A percentile compares a stretch with the other conserved stretches of the same genome.
Evolutionary conservation across 2,329 filamentous ascomycete genomes (phyloP).

Genomic region (Colletotrichum sojae): DNA sequence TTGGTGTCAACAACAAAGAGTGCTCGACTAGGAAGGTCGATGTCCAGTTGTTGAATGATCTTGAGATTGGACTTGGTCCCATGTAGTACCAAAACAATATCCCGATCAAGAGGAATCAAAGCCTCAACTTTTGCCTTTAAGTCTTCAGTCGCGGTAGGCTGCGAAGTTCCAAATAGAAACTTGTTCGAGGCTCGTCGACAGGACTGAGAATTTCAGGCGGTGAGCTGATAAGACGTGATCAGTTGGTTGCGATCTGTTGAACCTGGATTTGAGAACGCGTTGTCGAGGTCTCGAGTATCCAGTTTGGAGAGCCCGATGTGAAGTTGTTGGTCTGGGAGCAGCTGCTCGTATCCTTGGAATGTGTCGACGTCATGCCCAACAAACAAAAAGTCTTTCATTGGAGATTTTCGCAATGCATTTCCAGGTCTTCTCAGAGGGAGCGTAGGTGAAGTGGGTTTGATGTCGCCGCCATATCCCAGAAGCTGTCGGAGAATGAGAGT

Average conservation of each 20-base stretch:
- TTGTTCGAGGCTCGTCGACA: slow-evolving; percentile 38
- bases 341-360: slow-evolving; percentile 28
- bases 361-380: slow-evolving; percentile 38
- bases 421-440: slow-evolving; percentile 3
- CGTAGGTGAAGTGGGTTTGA: not conserved
- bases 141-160: slow-evolving; percentile 31
- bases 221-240: slow-evolving; percentile 35
- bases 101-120: slow-evolving; percentile 1
- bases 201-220: slow-evolving; percentile 20
- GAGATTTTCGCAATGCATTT: slow-evolving; percentile 14
- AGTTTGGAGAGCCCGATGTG: slow-evolving; percentile 30
- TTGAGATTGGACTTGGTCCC: slow-evolving; percentile 20
- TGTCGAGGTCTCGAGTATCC: slow-evolving; percentile 23
- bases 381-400: slow-evolving; percentile 30
- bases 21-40: slow-evolving; percentile 29
- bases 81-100: slow-evolving; percentile 26
- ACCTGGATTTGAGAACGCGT: not conserved
- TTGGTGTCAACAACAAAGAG: slow-evolving; percentile 45
- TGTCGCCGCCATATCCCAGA: slow-evolving; percentile 15
- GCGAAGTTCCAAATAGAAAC: slow-evolving; percentile 26
- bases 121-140: slow-evolving; percentile 18
- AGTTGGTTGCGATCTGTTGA: not conserved
- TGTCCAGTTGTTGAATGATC: slow-evolving; percentile 25
- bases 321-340: slow-evolving; percentile 30
- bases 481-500: slow-evolving; percentile 32